phyloP scores from a whole-genome alignment of 139 green algal genomes.

The Auxenochlorella pyrenoidosa region DNA sequence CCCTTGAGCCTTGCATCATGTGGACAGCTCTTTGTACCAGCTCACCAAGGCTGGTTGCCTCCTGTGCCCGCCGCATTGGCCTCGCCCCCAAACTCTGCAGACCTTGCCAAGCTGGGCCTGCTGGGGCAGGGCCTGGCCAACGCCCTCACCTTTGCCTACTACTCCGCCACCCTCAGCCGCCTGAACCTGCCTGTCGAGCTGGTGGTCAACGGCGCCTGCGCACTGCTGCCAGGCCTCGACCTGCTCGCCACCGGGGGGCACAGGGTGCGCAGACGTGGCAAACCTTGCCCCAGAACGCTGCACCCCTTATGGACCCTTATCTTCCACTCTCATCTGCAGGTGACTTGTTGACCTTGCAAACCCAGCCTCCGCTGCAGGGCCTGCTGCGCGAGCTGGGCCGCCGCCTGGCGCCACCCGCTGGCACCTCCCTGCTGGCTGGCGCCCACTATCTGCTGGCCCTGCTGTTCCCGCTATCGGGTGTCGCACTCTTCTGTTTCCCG shows the following conservation, averaged over 20 bases:
- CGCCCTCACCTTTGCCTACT: slow-evolving; percentile 4
- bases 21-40: neutral
- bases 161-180: neutral
- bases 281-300: neutral
- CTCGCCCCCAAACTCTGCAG: neutral
- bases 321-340: no score
- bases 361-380: neutral
- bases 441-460: neutral
- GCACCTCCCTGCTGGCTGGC: neutral
- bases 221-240: neutral
- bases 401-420: neutral
- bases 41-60: neutral
- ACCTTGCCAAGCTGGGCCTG: slow-evolving; percentile 11
- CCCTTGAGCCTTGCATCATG: no score
- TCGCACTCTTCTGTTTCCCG: neutral
- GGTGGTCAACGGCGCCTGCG: no score
- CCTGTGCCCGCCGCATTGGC: neutral
- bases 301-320: no score
- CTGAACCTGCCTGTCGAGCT: neutral
- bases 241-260: neutral
- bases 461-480: neutral
- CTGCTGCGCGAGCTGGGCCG: neutral
- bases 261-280: neutral
- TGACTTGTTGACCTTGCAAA: no score
- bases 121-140: slow-evolving; percentile 1